phyloP scores from a whole-genome alignment of 495 filamentous ascomycete genomes.

The Cercophora samala region DNA sequence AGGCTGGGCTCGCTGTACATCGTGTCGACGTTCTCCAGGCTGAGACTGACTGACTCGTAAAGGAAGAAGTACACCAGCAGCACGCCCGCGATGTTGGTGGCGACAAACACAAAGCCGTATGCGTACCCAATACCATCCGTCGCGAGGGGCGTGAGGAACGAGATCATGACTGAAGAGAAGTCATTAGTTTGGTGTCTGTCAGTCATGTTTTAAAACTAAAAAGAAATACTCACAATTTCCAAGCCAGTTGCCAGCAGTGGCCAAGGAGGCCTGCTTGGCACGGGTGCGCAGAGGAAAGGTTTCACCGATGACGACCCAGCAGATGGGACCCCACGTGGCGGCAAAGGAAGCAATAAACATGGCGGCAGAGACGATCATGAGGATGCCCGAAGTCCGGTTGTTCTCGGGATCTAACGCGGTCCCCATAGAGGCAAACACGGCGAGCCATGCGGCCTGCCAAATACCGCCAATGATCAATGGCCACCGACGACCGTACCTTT shows the following conservation, averaged over 20 bases:
- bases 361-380: conserved; percentile 74
- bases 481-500: conserved; percentile 62
- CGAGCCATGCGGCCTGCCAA: conserved; percentile 66
- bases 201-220: too few species aligned
- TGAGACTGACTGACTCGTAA: conserved; percentile 64
- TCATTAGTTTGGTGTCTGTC: too few species aligned
- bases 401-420: conserved; percentile 46
- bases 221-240: conserved; percentile 59
- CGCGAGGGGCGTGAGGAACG: conserved; percentile 81
- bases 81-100: conserved; percentile 61
- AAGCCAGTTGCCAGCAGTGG: conserved; percentile 75
- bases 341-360: conserved; percentile 60
- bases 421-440: conserved; percentile 65
- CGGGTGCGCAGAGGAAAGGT: conserved; percentile 72
- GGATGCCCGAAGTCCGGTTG: conserved; percentile 52
- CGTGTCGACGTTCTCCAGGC: conserved; percentile 69
- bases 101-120: conserved; percentile 80
- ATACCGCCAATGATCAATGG: conserved; percentile 60
- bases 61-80: conserved; percentile 75
- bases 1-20: conserved; percentile 66
- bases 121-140: conserved; percentile 62
- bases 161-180: conserved; percentile 56
- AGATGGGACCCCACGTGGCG: conserved; percentile 77
- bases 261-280: conserved; percentile 65
- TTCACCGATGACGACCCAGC: conserved; percentile 73